Conservation (phyloP, 2,329 filamentous ascomycete species). For the Colletotrichum orbiculare region DNA sequence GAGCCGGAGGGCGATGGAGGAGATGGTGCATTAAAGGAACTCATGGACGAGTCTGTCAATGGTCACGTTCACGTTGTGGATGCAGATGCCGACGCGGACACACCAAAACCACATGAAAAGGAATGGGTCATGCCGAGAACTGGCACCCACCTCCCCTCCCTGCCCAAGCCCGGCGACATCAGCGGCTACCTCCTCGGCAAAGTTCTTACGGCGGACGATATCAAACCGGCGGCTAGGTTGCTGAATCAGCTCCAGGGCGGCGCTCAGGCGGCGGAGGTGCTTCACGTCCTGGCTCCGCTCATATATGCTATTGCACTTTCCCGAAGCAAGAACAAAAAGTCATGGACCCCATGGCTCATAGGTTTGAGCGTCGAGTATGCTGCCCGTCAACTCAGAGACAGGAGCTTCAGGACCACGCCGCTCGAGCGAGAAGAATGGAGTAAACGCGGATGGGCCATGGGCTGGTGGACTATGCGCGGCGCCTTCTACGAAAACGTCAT, state of each 20-base stretch:
- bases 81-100: constrained; percentile 62
- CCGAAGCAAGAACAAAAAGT: constrained; percentile 75
- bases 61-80: constrained; percentile 68
- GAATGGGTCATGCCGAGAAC: constrained; percentile 97
- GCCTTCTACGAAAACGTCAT: constrained; percentile 96
- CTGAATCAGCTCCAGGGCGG: constrained; percentile 83
- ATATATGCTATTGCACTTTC: constrained; percentile 88
- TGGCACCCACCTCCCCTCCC: constrained; percentile 82
- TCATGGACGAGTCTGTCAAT: constrained; percentile 64
- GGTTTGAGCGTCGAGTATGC: constrained; percentile 88
- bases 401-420: constrained; percentile 82
- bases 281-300: constrained; percentile 91
- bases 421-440: constrained; percentile 91
- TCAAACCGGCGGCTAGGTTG: constrained; percentile 89
- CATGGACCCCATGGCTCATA: constrained; percentile 92
- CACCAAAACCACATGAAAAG: constrained; percentile 58
- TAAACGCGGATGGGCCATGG: constrained; percentile 88
- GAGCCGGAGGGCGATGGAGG: constrained; percentile 59
- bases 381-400: constrained; percentile 82
- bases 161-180: constrained; percentile 85
- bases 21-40: constrained; percentile 50
- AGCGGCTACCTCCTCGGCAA: constrained; percentile 88
- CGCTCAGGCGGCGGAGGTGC: constrained; percentile 82
- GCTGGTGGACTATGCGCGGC: constrained; percentile 97
- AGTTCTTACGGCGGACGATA: constrained; percentile 94